Evolutionary conservation across 352 stramenopile genomes (phyloP).

Genomic region (Globisporangium lucens): DNA sequence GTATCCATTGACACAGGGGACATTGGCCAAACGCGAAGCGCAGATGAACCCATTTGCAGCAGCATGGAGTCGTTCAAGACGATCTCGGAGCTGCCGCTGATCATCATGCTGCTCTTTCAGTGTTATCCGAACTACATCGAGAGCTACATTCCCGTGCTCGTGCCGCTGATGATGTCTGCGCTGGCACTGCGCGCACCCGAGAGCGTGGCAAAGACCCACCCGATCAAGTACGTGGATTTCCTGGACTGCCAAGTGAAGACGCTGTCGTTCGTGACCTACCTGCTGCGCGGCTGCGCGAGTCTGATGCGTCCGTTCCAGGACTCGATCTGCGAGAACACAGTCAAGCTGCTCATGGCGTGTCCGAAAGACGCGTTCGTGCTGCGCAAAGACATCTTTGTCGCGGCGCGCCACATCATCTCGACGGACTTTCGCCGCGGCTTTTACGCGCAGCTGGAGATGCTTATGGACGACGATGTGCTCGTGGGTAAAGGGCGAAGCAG

Average conservation of each 20-base stretch:
- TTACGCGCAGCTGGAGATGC: slow-evolving; percentile 92
- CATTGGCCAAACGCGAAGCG: slow-evolving; percentile 14
- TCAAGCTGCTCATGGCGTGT: slow-evolving; percentile 94
- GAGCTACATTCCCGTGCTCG: slow-evolving; percentile 92
- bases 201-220: slow-evolving; percentile 50
- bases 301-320: slow-evolving; percentile 96
- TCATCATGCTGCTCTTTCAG: slow-evolving; percentile 98
- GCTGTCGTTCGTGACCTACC: slow-evolving; percentile 97
- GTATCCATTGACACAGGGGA: slow-evolving; percentile 18
- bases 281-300: slow-evolving; percentile 90
- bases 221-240: slow-evolving; percentile 85
- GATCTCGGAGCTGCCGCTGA: slow-evolving; percentile 96
- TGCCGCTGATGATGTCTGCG: slow-evolving; percentile 97
- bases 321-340: slow-evolving; percentile 91
- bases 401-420: slow-evolving; percentile 95
- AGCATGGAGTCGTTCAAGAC: slow-evolving; percentile 93
- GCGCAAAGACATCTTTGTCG: slow-evolving; percentile 96
- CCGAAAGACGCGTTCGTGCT: slow-evolving; percentile 93
- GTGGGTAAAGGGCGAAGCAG: slow-evolving; percentile 84
- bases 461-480: slow-evolving; percentile 95
- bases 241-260: slow-evolving; percentile 97
- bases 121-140: slow-evolving; percentile 96
- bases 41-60: slow-evolving; percentile 62
- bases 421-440: slow-evolving; percentile 97
- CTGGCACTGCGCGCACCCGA: slow-evolving; percentile 84